Percentiles rank a stretch among this genome's conserved stretches.
Conservation (phyloP, 495 filamentous ascomycete species). For the Penicillium psychrofluorescens region DNA sequence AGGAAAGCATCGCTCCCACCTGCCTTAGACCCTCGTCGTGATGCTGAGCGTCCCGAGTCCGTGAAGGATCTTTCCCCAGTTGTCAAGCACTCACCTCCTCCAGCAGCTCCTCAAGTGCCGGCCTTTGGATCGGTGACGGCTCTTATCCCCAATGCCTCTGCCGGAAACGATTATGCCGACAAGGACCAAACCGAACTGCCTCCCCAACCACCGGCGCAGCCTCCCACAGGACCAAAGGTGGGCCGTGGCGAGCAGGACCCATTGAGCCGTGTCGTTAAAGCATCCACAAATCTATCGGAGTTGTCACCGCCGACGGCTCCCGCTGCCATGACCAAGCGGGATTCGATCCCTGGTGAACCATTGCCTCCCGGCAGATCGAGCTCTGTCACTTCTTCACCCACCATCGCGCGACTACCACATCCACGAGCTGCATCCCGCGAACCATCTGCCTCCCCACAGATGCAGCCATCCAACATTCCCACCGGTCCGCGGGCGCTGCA, state of each 20-base stretch:
- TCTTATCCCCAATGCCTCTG: slow-evolving; percentile 20
- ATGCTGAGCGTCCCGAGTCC: slow-evolving; percentile 23
- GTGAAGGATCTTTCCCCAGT: slow-evolving; percentile 30
- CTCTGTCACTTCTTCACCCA: slow-evolving; percentile 18
- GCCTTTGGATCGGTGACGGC: slow-evolving; percentile 61
- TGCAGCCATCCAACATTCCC: slow-evolving; percentile 49
- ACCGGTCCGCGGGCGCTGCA: slow-evolving; percentile 51
- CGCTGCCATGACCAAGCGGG: slow-evolving; percentile 30
- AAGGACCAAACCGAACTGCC: slow-evolving; percentile 18
- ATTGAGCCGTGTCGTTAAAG: background rate
- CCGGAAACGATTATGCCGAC: slow-evolving; percentile 21
- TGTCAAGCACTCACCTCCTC: slow-evolving; percentile 54
- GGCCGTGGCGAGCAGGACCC: slow-evolving; percentile 15
- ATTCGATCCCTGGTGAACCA: slow-evolving; percentile 14
- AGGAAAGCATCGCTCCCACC: slow-evolving; percentile 32
- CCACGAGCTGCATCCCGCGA: slow-evolving; percentile 26
- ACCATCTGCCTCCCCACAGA: slow-evolving; percentile 39
- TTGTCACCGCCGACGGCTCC: slow-evolving; percentile 37
- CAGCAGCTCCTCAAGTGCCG: slow-evolving; percentile 73
- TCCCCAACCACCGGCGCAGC: slow-evolving; percentile 17
- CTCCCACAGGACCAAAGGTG: slow-evolving; percentile 36
- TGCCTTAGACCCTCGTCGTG: slow-evolving; percentile 29
- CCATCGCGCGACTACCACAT: slow-evolving; percentile 18
- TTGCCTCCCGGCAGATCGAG: slow-evolving; percentile 13
- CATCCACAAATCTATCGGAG: slow-evolving; percentile 13